These are phyloP conservation scores for Hypoxylon sp. DNA, from an alignment of 2,329 filamentous ascomycete species.

Conservation along the genomic window DNA sequence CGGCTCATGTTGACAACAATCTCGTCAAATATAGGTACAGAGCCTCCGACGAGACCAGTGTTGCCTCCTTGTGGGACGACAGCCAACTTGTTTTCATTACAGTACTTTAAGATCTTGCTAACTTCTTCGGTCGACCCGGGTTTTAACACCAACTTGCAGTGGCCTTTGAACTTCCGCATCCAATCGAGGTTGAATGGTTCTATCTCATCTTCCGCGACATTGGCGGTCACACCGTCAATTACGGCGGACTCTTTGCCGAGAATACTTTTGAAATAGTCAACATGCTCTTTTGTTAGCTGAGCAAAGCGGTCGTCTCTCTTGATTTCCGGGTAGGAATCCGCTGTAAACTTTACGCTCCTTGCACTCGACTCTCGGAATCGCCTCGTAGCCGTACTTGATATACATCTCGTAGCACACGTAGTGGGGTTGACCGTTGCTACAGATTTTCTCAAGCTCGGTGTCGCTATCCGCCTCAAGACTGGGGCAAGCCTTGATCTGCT, in stretches of 20 bases:
- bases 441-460: constrained; percentile 43
- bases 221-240: constrained; percentile 83
- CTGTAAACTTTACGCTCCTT: constrained; percentile 77
- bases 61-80: constrained; percentile 98
- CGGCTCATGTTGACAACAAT: constrained; percentile 91
- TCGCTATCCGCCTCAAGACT: constrained; percentile 46
- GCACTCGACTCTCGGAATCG: constrained; percentile 47
- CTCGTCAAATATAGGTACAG: constrained; percentile 97
- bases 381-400: constrained; percentile 49
- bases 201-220: constrained; percentile 80
- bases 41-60: constrained; percentile 94
- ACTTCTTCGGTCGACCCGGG: constrained; percentile 88
- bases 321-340: constrained; percentile 86
- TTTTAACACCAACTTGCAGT: constrained; percentile 87
- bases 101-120: constrained; percentile 91
- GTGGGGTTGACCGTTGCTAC: constrained; percentile 21
- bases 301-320: constrained; percentile 83
- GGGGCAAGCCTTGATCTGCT: constrained; percentile 50
- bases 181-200: constrained; percentile 96
- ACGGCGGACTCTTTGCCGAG: constrained; percentile 83
- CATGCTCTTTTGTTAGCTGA: constrained; percentile 80
- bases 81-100: constrained; percentile 91
- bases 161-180: constrained; percentile 98
- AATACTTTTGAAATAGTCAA: constrained; percentile 84
- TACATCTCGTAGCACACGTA: constrained; percentile 36